Base-by-base conservation (phyloP, 2,329 filamentous ascomycete species). In the Xylaria multiplex region DNA sequence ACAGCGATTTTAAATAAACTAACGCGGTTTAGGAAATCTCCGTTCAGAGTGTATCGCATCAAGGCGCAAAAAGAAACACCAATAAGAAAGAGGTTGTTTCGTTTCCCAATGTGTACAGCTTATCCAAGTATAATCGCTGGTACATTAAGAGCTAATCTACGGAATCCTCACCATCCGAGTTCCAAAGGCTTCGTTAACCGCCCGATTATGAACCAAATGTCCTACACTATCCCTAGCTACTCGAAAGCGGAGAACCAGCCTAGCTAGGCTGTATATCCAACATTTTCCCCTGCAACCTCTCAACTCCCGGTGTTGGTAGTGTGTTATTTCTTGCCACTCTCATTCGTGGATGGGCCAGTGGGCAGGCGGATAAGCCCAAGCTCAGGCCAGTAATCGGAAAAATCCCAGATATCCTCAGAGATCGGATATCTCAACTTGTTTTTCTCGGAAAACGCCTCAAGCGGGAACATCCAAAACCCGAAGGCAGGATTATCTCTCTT, bases 391-490 rank as follows among this genome's bases (percentile, higher is more conserved):
- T 58, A 32, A 32, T 53, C 22, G 1, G 45, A 56, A 9, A 64
- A 35, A 54, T 64, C 27, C 55, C 55, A 64, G n/a, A 32, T n/a
- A 48, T 53, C 8, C 8, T 27, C 3, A 40, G n/a, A 11, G 22
- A 2, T n/a, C 2, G 37, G 37, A 30, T 30, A 19, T 4, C 7
- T 11, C 24, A 14, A 7, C 5, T 9, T 54, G 19, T 14, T 56
- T 24, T 9, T 6, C 14, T 46, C 3, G 40, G 35, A 19, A 9
- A 64, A 64, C 16, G 61, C 54, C 8, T 37, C 22, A 7, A 53
- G 22, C 7, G 55, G 48, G 30, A 64, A 64, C 40, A 64, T 19
- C 61, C 55, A 64, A 40, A 64, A 64, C 19, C 55, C 55, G 13
- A 58, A 46, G 40, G 61, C 61, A 3, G 27, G 37, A 49, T 19